Evolutionary conservation across 2,329 filamentous ascomycete species (phyloP).

Genomic region (Verticillium zaregamsianum): DNA sequence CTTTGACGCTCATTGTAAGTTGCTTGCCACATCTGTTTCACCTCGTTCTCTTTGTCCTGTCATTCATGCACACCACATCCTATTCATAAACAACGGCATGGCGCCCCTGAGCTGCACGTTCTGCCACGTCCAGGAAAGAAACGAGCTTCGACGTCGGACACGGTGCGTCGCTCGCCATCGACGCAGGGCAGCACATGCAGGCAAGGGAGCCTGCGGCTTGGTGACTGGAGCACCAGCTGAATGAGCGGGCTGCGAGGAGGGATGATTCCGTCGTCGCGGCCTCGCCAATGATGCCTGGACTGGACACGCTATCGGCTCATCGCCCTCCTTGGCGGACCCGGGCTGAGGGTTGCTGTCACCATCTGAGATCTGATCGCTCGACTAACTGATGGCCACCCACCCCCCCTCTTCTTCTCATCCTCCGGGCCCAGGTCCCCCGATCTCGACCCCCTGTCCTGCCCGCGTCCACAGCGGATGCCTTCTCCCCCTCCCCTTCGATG

Average conservation of each 20-base stretch:
- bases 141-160: not conserved
- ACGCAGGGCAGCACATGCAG: no score
- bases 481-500: not conserved
- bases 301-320: not conserved
- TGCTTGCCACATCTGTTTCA: not conserved
- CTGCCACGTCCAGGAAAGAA: not conserved
- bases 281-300: not conserved
- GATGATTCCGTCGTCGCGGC: not conserved
- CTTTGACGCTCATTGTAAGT: slow-evolving; percentile 86
- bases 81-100: not conserved
- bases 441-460: no score
- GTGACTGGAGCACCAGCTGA: no score
- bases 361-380: not conserved
- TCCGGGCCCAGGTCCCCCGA: no score
- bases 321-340: not conserved
- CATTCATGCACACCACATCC: not conserved
- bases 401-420: not conserved
- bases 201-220: no score
- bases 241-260: not conserved
- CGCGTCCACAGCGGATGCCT: not conserved
- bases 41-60: not conserved
- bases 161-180: not conserved
- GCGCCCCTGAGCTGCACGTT: not conserved
- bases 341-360: not conserved
- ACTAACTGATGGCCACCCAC: not conserved